These are phyloP conservation scores for Ophiostoma australiae DNA, from an alignment of 2,329 filamentous ascomycete species.

Conservation along the genomic window DNA sequence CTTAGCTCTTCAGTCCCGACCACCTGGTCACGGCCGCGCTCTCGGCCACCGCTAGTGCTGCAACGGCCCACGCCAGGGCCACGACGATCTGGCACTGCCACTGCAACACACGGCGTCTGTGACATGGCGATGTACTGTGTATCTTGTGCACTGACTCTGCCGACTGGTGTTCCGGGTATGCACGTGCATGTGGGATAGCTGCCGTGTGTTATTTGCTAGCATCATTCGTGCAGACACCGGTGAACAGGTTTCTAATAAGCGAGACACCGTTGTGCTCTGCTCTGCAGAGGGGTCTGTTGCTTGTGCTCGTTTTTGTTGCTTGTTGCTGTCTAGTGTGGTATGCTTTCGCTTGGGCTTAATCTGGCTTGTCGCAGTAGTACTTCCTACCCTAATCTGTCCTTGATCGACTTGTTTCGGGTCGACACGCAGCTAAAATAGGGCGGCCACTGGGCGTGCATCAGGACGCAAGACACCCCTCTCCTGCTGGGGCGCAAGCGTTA, in stretches of 20 bases:
- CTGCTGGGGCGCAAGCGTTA: background rate
- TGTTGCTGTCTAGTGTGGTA: background rate
- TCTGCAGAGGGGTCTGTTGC: background rate
- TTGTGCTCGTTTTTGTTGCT: background rate
- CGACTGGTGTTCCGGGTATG: background rate
- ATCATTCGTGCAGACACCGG: background rate
- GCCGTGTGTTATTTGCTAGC: background rate
- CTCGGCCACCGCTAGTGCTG: slow-evolving; percentile 7
- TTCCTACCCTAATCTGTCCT: background rate
- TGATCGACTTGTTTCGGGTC: slow-evolving; percentile 12
- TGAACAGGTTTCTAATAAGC: background rate
- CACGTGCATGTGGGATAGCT: background rate
- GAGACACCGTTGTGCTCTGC: background rate
- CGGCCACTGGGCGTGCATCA: background rate
- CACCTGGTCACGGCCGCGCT: background rate
- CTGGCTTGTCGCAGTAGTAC: background rate
- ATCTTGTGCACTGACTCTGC: background rate
- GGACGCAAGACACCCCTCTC: background rate
- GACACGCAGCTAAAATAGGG: slow-evolving; percentile 2
- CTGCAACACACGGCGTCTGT: slow-evolving; percentile 1
- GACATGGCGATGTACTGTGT: background rate
- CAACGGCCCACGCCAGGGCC: background rate
- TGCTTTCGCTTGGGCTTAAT: background rate
- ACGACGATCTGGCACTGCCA: background rate
- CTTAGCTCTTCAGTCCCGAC: background rate